phyloP scores from a whole-genome alignment of 1,284 basidiomycete genomes.

The Pyrrhoderma lamaoense region DNA sequence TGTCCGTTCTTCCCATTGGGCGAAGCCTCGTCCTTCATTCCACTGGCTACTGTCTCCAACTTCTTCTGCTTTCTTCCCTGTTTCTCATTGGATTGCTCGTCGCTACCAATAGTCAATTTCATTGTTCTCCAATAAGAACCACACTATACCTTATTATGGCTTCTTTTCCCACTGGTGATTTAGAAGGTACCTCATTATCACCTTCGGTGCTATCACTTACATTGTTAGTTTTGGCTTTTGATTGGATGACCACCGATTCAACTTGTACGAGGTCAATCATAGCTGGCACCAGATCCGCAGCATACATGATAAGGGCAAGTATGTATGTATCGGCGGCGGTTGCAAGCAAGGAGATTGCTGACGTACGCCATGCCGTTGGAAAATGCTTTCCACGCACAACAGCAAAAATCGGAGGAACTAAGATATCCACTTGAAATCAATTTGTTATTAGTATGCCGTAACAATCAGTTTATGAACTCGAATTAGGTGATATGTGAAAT shows the following conservation, averaged over 20 bases:
- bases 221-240: background rate
- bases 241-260: conserved; percentile 43
- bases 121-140: conserved; percentile 10
- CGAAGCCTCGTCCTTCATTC: background rate
- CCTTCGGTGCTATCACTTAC: background rate
- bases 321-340: conserved; percentile 62
- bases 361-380: conserved; percentile 72
- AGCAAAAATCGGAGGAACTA: conserved; percentile 65
- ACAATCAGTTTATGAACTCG: background rate
- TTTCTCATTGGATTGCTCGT: background rate
- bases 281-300: conserved; percentile 50
- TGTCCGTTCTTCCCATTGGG: background rate
- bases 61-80: background rate
- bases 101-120: conserved; percentile 9
- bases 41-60: background rate
- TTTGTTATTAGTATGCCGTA: background rate
- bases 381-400: conserved; percentile 51
- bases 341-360: conserved; percentile 76
- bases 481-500: background rate
- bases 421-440: conserved; percentile 44
- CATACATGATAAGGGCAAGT: conserved; percentile 57
- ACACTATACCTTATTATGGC: background rate
- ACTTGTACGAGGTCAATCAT: conserved; percentile 77
- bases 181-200: background rate
- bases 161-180: conserved; percentile 1